Percentiles rank a stretch among this genome's conserved stretches.
Evolutionary conservation across 2,329 filamentous ascomycete genomes (phyloP).

Genomic region (Tolypocladium capitatum): DNA sequence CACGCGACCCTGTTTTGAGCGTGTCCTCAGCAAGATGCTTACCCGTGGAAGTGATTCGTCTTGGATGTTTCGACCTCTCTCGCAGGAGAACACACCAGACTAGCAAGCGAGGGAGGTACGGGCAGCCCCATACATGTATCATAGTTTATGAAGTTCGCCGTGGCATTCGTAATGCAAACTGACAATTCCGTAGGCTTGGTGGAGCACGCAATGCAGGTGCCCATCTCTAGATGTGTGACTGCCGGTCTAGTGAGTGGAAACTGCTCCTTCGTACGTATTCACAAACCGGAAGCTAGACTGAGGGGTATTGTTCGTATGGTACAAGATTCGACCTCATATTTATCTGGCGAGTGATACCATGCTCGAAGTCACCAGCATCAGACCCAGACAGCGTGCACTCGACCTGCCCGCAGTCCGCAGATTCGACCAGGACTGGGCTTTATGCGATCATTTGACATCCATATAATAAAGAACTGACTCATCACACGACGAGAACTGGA

Average conservation of each 20-base stretch:
- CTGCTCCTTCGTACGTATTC: background rate
- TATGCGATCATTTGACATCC: background rate
- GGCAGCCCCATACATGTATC: background rate
- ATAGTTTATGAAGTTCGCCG: background rate
- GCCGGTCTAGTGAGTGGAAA: background rate
- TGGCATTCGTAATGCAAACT: background rate
- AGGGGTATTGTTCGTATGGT: background rate
- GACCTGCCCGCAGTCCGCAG: background rate
- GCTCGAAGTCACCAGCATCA: background rate
- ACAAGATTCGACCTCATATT: no score
- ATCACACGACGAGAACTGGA: background rate
- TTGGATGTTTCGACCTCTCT: background rate
- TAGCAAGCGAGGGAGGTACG: background rate
- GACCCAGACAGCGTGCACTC: background rate
- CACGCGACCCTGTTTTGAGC: no score
- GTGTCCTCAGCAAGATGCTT: background rate
- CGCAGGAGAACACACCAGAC: background rate
- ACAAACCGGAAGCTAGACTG: background rate
- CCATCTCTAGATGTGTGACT: background rate
- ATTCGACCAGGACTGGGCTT: background rate
- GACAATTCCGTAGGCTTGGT: background rate
- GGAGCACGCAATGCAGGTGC: background rate
- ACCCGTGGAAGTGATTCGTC: background rate
- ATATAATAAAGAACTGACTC: background rate
- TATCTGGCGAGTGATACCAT: background rate